Base-by-base conservation (phyloP, 306 rosid species). In the Crotalaria pallida region DNA sequence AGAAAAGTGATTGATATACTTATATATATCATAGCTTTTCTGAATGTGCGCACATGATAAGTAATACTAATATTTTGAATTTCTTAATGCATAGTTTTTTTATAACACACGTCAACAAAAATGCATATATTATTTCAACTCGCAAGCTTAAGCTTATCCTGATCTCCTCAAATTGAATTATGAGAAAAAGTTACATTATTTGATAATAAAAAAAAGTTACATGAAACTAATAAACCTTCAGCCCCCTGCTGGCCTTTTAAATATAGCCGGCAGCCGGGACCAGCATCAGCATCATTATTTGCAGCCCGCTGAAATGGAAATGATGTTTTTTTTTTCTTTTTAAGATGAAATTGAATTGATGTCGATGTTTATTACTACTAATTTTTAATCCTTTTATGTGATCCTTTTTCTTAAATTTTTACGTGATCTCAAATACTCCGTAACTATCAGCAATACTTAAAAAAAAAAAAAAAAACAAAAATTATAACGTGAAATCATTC, bases 221-320 rank as follows among this genome's bases (percentile, higher is more conserved):
- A 29, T 49, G 17, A 16, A 67, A 72, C 10, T 6, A 64, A 65
- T 6, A 64, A 65, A 13, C 9, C 11, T 22, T 65, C 59, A 24
- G 55, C 31, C 67, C 31, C 67, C 67, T 50, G 31, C 6, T 48
- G 45, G 69, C 0, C 33, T 41, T 40, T 65, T 50, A 43, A 51
- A 67, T 73, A 60, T 67, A 61, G 79, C 83, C 76, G 55, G 41
- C 79, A 51, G 1, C 29, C 5, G 56, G 72, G 79, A 67, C 83
- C 79, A 18, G 10, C 34, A 6, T 18, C 34, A 29, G 6, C 34
- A 29, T 29, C 34, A 29, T 4, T 23, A 2, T 18, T 12, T 23
- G 45, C 64, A 21, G 60, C 24, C 11, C 40, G 7, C 5, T 58
- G 19, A 47, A 61, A n/a, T 15, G 23, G 65, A 56, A 55, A 19